Evolutionary conservation across 108 stramenopile species (phyloP).

Genomic region (Cafeteria roenbergensis): DNA sequence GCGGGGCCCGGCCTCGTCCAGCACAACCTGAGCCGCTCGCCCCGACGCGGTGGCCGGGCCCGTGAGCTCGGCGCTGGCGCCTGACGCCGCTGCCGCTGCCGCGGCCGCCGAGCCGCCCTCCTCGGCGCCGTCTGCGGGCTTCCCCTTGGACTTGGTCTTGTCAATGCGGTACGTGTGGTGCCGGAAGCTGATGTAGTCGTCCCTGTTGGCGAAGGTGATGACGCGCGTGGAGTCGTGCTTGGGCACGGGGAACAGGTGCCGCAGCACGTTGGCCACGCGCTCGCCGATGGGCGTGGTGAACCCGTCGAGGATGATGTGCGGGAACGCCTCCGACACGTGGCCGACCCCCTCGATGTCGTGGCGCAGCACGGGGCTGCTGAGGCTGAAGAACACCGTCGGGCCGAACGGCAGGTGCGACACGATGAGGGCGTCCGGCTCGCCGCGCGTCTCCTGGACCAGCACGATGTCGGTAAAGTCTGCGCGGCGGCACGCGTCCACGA

Average conservation of each 20-base stretch:
- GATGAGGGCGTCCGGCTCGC: conserved; percentile 91
- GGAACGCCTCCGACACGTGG: conserved; percentile 85
- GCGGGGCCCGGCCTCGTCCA: conserved; percentile 90
- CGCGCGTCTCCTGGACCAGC: conserved; percentile 89
- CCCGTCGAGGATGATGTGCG: conserved; percentile 74
- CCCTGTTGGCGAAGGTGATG: conserved; percentile 77
- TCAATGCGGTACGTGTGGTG: conserved; percentile 88
- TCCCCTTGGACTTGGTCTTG: conserved; percentile 3
- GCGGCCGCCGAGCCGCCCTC: not conserved
- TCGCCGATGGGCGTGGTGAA: conserved; percentile 66
- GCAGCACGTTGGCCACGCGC: conserved; percentile 76
- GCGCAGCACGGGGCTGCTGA: conserved; percentile 71
- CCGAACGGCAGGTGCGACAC: conserved; percentile 93
- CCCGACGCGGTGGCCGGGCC: too few species aligned
- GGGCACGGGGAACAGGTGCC: conserved; percentile 86
- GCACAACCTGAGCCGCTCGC: conserved; percentile 63
- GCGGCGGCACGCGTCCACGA: conserved; percentile 69
- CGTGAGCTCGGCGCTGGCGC: conserved; percentile 43
- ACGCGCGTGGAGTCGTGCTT: conserved; percentile 68
- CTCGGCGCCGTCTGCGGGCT: conserved; percentile 3
- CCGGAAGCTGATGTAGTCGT: conserved; percentile 88
- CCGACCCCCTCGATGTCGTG: conserved; percentile 81
- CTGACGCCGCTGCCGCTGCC: not conserved
- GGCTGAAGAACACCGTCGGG: conserved; percentile 86
- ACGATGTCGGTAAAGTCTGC: conserved; percentile 91